These are phyloP conservation scores for Fusarium cyanostomum DNA, from an alignment of 2,329 filamentous ascomycete genomes.

Conservation along the genomic window DNA sequence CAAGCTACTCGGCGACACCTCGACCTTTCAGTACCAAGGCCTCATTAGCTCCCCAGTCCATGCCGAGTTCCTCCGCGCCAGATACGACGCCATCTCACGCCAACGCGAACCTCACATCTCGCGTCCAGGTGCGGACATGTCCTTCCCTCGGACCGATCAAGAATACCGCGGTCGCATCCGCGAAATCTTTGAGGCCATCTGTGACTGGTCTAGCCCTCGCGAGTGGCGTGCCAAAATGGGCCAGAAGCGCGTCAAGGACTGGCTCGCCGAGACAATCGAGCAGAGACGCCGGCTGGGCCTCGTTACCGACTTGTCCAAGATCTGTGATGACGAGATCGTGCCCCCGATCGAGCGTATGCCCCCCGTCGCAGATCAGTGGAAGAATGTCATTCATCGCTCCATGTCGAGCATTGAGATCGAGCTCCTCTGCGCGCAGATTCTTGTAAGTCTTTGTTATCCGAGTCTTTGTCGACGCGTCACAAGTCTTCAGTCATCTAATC, in stretches of 20 bases:
- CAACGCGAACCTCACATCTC: neutral
- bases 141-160: slow-evolving; percentile 10
- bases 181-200: slow-evolving; percentile 34
- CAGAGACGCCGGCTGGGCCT: neutral
- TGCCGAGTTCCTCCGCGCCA: neutral
- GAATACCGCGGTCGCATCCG: slow-evolving; percentile 13
- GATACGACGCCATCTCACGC: slow-evolving; percentile 12
- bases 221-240: slow-evolving; percentile 39
- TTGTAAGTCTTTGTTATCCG: neutral
- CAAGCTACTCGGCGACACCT: neutral
- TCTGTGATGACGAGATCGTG: slow-evolving; percentile 21
- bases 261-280: slow-evolving; percentile 6
- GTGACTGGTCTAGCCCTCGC: slow-evolving; percentile 23
- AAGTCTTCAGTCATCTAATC: neutral
- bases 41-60: neutral
- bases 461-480: too few species aligned
- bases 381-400: slow-evolving; percentile 28
- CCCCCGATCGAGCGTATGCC: slow-evolving; percentile 30
- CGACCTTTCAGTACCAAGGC: slow-evolving; percentile 19
- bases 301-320: neutral
- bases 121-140: neutral
- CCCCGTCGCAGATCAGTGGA: slow-evolving; percentile 26
- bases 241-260: slow-evolving; percentile 1
- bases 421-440: slow-evolving; percentile 30
- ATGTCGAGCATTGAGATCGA: slow-evolving; percentile 38